Evolutionary conservation across 2,329 filamentous ascomycete genomes (phyloP).

Genomic region (Eutypa lata): DNA sequence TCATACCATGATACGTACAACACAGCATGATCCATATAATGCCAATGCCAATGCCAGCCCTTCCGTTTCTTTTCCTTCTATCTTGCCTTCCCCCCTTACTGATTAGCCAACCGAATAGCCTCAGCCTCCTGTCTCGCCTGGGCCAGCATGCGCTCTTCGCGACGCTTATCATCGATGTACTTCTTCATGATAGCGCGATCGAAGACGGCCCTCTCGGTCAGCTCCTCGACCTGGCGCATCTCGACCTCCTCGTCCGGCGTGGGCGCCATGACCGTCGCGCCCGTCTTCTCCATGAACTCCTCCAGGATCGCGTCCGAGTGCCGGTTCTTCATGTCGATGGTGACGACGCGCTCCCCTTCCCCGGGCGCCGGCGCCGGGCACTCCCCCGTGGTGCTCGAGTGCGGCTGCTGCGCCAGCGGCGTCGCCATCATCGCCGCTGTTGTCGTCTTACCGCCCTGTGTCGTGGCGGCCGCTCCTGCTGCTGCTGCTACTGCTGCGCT

Average conservation of each 20-base stretch:
- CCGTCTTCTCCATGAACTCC: slow-evolving; percentile 60
- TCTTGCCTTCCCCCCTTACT: slow-evolving; percentile 11
- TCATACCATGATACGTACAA: too few relatives aligned
- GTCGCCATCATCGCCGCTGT: slow-evolving; percentile 18
- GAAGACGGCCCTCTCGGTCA: slow-evolving; percentile 44
- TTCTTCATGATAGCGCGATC: slow-evolving; percentile 54
- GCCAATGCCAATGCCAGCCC: too few relatives aligned
- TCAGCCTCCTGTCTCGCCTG: slow-evolving; percentile 52
- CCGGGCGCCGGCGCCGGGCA: slow-evolving; percentile 47
- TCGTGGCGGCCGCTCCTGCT: slow-evolving; percentile 9
- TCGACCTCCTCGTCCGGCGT: slow-evolving; percentile 58
- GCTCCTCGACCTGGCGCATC: slow-evolving; percentile 55
- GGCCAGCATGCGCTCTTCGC: slow-evolving; percentile 57
- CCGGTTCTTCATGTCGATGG: slow-evolving; percentile 63
- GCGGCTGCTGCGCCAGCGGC: slow-evolving; percentile 36
- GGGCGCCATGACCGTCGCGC: slow-evolving; percentile 54
- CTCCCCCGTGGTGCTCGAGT: slow-evolving; percentile 45
- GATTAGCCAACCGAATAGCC: slow-evolving; percentile 35
- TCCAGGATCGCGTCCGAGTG: slow-evolving; percentile 60
- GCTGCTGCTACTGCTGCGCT: slow-evolving; percentile 19
- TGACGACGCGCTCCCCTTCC: slow-evolving; percentile 47
- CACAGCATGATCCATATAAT: too few relatives aligned
- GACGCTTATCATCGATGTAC: slow-evolving; percentile 54
- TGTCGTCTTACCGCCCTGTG: slow-evolving; percentile 10
- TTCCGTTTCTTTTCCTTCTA: too few relatives aligned